Evolutionary conservation across 2,329 filamentous ascomycete genomes (phyloP).

Genomic region (Ramichloridium luteum): DNA sequence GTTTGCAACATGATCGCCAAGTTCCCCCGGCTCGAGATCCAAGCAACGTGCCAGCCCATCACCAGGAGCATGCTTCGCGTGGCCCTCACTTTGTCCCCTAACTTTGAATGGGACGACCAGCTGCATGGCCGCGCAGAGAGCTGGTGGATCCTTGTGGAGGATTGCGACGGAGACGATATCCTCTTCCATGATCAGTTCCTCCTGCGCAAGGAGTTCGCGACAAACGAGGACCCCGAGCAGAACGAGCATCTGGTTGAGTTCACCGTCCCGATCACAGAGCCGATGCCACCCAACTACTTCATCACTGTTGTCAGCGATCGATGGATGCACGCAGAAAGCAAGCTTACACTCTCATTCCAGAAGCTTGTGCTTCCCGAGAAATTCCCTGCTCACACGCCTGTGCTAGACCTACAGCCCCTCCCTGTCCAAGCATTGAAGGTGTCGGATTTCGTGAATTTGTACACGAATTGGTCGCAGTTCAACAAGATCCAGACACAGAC

Average conservation of each 20-base stretch:
- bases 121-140: constrained; percentile 79
- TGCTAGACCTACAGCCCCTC: constrained; percentile 82
- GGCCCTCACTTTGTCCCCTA: constrained; percentile 82
- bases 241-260: constrained; percentile 95
- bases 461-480: constrained; percentile 75
- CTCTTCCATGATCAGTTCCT: constrained; percentile 91
- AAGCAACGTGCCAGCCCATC: constrained; percentile 88
- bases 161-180: constrained; percentile 93
- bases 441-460: constrained; percentile 68
- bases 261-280: constrained; percentile 90
- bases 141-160: constrained; percentile 96
- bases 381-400: constrained; percentile 84
- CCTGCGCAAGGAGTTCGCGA: constrained; percentile 77
- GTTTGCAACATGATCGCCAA: constrained; percentile 82
- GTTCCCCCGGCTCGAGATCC: constrained; percentile 83
- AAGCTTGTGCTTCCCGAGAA: constrained; percentile 90
- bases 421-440: constrained; percentile 81
- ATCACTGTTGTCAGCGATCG: constrained; percentile 87
- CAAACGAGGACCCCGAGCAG: constrained; percentile 49
- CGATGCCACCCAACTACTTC: constrained; percentile 98
- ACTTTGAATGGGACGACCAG: constrained; percentile 88
- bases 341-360: constrained; percentile 84
- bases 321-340: constrained; percentile 97
- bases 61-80: constrained; percentile 86
- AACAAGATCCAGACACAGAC: constrained; percentile 97